Base-by-base conservation (phyloP, 2,329 filamentous ascomycete species). In the Fonsecaea erecta region DNA sequence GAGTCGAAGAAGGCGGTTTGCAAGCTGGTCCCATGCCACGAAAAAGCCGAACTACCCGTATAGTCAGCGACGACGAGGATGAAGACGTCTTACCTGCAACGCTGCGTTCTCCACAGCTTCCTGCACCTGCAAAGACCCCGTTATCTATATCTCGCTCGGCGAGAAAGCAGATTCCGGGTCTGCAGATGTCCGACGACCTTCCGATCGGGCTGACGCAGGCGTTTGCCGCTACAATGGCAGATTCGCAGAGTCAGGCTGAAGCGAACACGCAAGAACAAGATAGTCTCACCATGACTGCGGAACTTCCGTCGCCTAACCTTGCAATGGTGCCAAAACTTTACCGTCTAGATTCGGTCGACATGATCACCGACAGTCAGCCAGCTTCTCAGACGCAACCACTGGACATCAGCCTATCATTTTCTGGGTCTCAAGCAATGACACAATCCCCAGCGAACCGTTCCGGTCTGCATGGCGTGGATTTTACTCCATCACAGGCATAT, bases 221-320 rank as follows among this genome's bases (percentile, higher is more conserved):
- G 68, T 97, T 97, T 74, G 91, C 90, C 4, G 92, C 92, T 12
- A 97, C 93, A 0, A 90, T 97, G 87, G 92, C 91, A 54, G 87
- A 86, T 40, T 81, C 82, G 65, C 67, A 75, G 51, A 69, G 46
- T 52, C 67, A 70, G 58, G 52, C 52, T 46, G 72, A 74, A 59
- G 73, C 21, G 9, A 74, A 57, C 72, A 78, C 67, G 55, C 72
- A 60, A 55, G 78, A 83, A 65, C 77, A 81, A 67, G 82, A 85
- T 67, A 85, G 84, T 9, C 70, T 85, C 9, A 79, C 80, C 21
- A 82, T 85, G 51, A 76, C 85, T 12, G 78, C 80, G 63, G 76
- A 77, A 54, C 74, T 85, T 21, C 83, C 85, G n/a, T 81, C 83
- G 14, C 84, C 84, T 26, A 76, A 77, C 9, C 74, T 78, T 16